These are phyloP conservation scores for Ophiostoma pallidulum DNA, from an alignment of 2,329 filamentous ascomycete species.

Conservation along the genomic window DNA sequence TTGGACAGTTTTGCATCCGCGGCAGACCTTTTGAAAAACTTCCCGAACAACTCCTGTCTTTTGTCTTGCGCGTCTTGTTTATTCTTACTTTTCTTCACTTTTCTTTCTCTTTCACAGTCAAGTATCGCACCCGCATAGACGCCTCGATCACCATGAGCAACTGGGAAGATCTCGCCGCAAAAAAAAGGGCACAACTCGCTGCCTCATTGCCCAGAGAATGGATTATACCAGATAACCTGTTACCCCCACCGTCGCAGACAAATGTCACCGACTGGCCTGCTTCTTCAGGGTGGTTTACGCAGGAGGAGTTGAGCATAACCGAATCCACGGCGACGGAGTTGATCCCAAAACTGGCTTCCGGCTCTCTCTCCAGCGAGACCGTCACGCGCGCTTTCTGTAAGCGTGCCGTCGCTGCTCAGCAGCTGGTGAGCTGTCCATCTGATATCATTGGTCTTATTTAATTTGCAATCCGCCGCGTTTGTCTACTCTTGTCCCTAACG, in stretches of 20 bases:
- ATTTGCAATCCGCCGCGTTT: too few species aligned
- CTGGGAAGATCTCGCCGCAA: constrained; percentile 35
- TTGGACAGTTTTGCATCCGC: too few species aligned
- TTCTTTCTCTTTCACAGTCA: background rate
- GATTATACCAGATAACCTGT: constrained; percentile 41
- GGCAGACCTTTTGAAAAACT: too few species aligned
- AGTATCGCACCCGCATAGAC: too few species aligned
- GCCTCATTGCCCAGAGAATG: constrained; percentile 49
- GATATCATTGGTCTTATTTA: constrained; percentile 28
- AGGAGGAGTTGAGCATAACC: constrained; percentile 31
- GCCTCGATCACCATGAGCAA: too few species aligned
- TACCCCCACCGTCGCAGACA: constrained; percentile 43
- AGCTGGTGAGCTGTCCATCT: constrained; percentile 38
- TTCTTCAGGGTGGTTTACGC: constrained; percentile 49
- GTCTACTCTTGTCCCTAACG: too few species aligned
- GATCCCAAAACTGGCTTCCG: constrained; percentile 27
- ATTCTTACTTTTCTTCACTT: background rate
- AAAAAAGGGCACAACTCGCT: constrained; percentile 33
- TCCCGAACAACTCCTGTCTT: background rate
- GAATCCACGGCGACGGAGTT: constrained; percentile 25
- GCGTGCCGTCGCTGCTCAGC: constrained; percentile 29
- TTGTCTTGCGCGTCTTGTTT: background rate
- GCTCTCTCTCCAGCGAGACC: constrained; percentile 27
- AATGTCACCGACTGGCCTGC: constrained; percentile 49
- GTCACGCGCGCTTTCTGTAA: constrained; percentile 32